Percentiles rank a stretch among this genome's conserved stretches.
Evolutionary conservation across 176 grass and related monocot species (phyloP).

Genomic region (Oryza glaberrima): DNA sequence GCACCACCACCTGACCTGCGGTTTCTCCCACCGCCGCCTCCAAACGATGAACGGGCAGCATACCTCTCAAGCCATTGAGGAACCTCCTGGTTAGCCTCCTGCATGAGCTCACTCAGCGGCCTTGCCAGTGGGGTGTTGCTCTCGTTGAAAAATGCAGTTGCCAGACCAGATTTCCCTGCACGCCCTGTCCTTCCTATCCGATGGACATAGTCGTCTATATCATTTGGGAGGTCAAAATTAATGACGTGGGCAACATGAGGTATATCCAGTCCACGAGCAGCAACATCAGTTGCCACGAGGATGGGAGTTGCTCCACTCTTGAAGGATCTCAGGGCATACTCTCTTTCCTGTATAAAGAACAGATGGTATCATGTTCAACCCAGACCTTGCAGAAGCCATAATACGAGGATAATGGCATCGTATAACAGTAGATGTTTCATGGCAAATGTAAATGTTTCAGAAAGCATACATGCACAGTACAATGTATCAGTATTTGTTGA

Average conservation of each 20-base stretch:
- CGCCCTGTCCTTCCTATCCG: slow-evolving; percentile 86
- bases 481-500: not conserved
- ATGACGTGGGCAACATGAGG: slow-evolving; percentile 88
- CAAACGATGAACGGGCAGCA: slow-evolving; percentile 58
- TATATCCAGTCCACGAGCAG: slow-evolving; percentile 91
- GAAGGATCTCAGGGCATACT: slow-evolving; percentile 77
- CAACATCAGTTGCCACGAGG: slow-evolving; percentile 91
- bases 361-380: not conserved
- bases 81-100: slow-evolving; percentile 84
- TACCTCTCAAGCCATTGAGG: slow-evolving; percentile 70
- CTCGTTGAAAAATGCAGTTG: slow-evolving; percentile 90
- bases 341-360: slow-evolving; percentile 64
- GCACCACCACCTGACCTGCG: slow-evolving; percentile 61
- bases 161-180: slow-evolving; percentile 45
- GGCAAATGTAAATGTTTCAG: not conserved
- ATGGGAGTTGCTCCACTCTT: slow-evolving; percentile 85
- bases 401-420: not conserved
- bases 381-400: not conserved
- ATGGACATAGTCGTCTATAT: slow-evolving; percentile 87
- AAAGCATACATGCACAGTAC: not conserved
- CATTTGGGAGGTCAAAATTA: slow-evolving; percentile 95
- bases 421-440: too few relatives aligned
- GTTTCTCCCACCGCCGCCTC: slow-evolving; percentile 64
- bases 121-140: slow-evolving; percentile 56
- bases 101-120: slow-evolving; percentile 68